Conservation (phyloP, 495 filamentous ascomycete species). For the Wilcoxina mikolae region DNA sequence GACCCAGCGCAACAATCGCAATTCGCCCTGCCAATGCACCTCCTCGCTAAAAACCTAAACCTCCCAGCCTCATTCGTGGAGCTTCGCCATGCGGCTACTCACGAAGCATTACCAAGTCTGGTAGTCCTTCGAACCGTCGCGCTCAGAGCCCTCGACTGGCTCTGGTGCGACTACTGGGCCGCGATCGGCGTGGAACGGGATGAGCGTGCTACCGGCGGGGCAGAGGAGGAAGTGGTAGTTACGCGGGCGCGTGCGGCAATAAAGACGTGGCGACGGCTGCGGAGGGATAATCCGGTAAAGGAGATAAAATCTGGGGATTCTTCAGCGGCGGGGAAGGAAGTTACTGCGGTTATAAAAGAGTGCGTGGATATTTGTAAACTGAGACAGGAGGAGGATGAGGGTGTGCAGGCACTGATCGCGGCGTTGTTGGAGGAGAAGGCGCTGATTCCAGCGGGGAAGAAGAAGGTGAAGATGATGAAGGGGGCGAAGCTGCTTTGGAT, state of each 20-base stretch:
- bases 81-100: conserved; percentile 75
- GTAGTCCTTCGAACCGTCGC: conserved; percentile 51
- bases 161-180: conserved; percentile 79
- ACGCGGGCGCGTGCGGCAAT: neutral
- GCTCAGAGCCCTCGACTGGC: conserved; percentile 58
- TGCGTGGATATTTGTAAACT: conserved; percentile 16
- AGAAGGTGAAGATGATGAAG: conserved; percentile 19
- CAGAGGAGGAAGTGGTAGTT: conserved; percentile 3
- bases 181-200: conserved; percentile 27
- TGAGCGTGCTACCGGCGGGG: conserved; percentile 12
- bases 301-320: conserved; percentile 13
- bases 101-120: conserved; percentile 68
- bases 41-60: conserved; percentile 56
- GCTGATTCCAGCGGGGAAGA: conserved; percentile 23
- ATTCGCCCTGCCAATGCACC: conserved; percentile 68
- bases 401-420: conserved; percentile 14
- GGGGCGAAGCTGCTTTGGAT: conserved; percentile 25
- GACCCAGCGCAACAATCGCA: conserved; percentile 56
- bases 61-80: conserved; percentile 79
- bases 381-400: conserved; percentile 15
- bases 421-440: conserved; percentile 27
- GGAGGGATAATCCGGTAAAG: conserved; percentile 11
- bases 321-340: conserved; percentile 13
- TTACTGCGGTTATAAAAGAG: conserved; percentile 19
- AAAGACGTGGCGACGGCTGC: conserved; percentile 5